Conservation (phyloP, 768 basidiomycete genomes). For the Obba rivulosa region DNA sequence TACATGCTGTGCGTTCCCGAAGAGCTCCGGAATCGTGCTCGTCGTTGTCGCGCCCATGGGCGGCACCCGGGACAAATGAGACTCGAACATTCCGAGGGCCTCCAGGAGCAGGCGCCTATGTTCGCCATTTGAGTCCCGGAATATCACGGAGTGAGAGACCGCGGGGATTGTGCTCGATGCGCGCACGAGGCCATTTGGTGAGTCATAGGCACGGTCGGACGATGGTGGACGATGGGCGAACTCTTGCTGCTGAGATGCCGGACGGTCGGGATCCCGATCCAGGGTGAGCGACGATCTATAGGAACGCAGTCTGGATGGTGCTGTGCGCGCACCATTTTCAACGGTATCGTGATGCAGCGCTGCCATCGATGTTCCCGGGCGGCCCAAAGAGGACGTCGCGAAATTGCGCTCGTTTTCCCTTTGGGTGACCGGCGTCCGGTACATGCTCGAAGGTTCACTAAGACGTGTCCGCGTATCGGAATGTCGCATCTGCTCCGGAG, state of each 20-base stretch:
- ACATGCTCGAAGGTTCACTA: too few relatives aligned
- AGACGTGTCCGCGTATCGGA: too few relatives aligned
- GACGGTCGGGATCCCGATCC: conserved; percentile 14
- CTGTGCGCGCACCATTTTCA: conserved; percentile 29
- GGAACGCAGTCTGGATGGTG: conserved; percentile 32
- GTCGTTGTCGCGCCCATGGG: conserved; percentile 34
- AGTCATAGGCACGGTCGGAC: conserved; percentile 12
- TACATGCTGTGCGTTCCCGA: conserved; percentile 56
- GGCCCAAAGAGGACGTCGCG: background rate
- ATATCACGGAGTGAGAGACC: background rate
- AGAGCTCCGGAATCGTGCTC: conserved; percentile 45
- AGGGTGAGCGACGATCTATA: conserved; percentile 39
- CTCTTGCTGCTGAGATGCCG: background rate
- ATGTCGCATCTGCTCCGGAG: too few relatives aligned
- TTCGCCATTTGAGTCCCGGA: conserved; percentile 32
- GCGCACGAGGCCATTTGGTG: conserved; percentile 10
- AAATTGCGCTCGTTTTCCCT: too few relatives aligned
- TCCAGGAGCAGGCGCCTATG: conserved; percentile 71
- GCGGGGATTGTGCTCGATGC: conserved; percentile 2
- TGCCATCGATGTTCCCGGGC: conserved; percentile 33
- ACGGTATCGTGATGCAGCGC: conserved; percentile 20
- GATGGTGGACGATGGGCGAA: background rate
- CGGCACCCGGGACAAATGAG: conserved; percentile 53
- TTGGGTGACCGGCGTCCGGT: too few relatives aligned
- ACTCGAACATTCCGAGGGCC: conserved; percentile 64